Evolutionary conservation across 2,329 filamentous ascomycete species (phyloP).

Genomic region (Apiospora rasikravindrae): DNA sequence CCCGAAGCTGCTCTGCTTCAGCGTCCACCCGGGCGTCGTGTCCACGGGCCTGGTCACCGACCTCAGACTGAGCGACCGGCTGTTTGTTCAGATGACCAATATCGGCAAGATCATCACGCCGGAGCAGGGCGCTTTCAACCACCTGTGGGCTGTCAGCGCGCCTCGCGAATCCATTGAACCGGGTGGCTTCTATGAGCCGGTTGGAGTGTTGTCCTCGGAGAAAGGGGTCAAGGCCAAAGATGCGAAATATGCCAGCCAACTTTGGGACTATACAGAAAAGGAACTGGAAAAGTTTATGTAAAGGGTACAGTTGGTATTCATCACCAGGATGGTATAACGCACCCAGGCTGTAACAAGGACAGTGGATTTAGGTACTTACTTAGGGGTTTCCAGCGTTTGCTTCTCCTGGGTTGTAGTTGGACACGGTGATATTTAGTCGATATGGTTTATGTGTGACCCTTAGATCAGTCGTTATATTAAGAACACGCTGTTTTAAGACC

Average conservation of each 20-base stretch:
- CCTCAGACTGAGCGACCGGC: conserved; percentile 8
- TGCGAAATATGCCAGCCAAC: conserved; percentile 21
- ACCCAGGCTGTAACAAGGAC: background rate
- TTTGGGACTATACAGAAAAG: conserved; percentile 26
- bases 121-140: conserved; percentile 15
- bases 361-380: background rate
- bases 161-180: conserved; percentile 12
- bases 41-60: conserved; percentile 20
- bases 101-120: background rate
- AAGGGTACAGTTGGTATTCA: background rate
- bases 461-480: background rate
- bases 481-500: background rate
- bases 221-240: conserved; percentile 19
- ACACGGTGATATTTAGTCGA: background rate
- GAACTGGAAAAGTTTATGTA: conserved; percentile 14
- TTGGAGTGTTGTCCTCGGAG: conserved; percentile 15
- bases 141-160: conserved; percentile 8
- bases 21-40: conserved; percentile 23
- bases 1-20: conserved; percentile 21
- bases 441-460: background rate
- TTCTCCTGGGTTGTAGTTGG: too few species aligned
- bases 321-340: too few species aligned
- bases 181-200: conserved; percentile 25
- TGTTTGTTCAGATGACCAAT: background rate
- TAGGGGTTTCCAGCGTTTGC: too few species aligned